Conservation (phyloP, 2,329 filamentous ascomycete genomes). For the Plectosphaerella sp. region DNA sequence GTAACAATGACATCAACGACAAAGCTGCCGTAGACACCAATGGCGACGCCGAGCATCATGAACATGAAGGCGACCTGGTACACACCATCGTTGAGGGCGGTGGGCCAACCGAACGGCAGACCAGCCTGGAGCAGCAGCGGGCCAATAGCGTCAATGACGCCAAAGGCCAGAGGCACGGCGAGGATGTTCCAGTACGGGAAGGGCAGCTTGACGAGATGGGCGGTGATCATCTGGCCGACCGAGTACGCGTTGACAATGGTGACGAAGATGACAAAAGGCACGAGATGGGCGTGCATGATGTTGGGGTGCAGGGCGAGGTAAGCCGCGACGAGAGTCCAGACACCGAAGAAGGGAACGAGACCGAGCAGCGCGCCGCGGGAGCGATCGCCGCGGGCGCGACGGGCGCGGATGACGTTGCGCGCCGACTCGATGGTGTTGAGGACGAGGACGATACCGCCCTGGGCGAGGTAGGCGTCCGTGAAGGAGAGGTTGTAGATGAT, state of each 20-base stretch:
- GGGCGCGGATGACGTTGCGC: constrained; percentile 77
- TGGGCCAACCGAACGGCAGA: constrained; percentile 69
- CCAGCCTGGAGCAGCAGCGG: constrained; percentile 54
- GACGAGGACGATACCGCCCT: constrained; percentile 75
- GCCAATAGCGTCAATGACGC: constrained; percentile 75
- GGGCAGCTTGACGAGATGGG: constrained; percentile 79
- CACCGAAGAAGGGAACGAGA: constrained; percentile 72
- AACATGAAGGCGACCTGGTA: constrained; percentile 93
- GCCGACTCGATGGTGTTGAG: constrained; percentile 81
- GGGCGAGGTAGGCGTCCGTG: constrained; percentile 88
- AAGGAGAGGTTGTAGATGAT: constrained; percentile 75
- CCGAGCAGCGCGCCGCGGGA: constrained; percentile 74
- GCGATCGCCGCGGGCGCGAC: constrained; percentile 68
- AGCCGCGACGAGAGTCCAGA: constrained; percentile 70
- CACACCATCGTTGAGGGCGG: constrained; percentile 66
- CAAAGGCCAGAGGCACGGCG: constrained; percentile 70
- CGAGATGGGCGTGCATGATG: constrained; percentile 76
- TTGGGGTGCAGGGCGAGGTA: constrained; percentile 84
- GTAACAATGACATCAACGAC: constrained; percentile 95
- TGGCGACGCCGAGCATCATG: constrained; percentile 73
- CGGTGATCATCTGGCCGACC: constrained; percentile 92
- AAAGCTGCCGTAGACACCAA: constrained; percentile 96
- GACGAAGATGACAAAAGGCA: constrained; percentile 86
- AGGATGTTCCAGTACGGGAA: constrained; percentile 93
- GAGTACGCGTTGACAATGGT: constrained; percentile 92